Percentiles rank a stretch among this genome's conserved stretches.
phyloP scores from a whole-genome alignment of 306 rosid genomes.

The Cajanus cajan region DNA sequence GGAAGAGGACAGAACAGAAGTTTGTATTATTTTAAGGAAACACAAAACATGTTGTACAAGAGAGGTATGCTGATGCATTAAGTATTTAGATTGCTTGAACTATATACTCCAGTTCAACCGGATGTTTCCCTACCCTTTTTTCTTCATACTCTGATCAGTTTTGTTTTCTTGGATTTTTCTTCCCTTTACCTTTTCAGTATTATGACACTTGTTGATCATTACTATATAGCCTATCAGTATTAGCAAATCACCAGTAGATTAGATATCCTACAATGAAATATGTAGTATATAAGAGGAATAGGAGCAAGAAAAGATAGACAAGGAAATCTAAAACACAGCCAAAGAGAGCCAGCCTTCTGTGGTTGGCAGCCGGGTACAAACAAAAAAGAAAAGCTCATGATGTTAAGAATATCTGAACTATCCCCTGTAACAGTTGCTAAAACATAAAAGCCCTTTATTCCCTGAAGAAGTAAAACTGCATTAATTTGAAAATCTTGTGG shows the following conservation, averaged over 20 bases:
- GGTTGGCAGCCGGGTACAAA: background rate
- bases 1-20: slow-evolving; percentile 21
- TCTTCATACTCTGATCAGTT: slow-evolving; percentile 13
- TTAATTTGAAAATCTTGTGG: background rate
- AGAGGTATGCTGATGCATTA: slow-evolving; percentile 45
- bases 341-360: background rate
- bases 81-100: slow-evolving; percentile 37
- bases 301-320: background rate
- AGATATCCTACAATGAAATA: background rate
- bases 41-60: slow-evolving; percentile 43
- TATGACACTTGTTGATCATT: slow-evolving; percentile 17
- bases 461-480: background rate
- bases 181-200: background rate
- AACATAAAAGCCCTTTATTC: background rate
- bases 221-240: slow-evolving; percentile 10
- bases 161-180: slow-evolving; percentile 20
- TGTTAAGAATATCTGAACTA: slow-evolving; percentile 1
- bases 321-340: background rate
- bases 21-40: slow-evolving; percentile 56
- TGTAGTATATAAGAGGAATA: background rate
- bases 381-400: background rate
- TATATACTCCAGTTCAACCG: slow-evolving; percentile 22
- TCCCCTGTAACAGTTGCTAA: background rate
- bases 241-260: slow-evolving; percentile 16
- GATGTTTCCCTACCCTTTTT: slow-evolving; percentile 23